These are phyloP conservation scores for Venturia asperata DNA, from an alignment of 2,329 filamentous ascomycete species.

Conservation along the genomic window DNA sequence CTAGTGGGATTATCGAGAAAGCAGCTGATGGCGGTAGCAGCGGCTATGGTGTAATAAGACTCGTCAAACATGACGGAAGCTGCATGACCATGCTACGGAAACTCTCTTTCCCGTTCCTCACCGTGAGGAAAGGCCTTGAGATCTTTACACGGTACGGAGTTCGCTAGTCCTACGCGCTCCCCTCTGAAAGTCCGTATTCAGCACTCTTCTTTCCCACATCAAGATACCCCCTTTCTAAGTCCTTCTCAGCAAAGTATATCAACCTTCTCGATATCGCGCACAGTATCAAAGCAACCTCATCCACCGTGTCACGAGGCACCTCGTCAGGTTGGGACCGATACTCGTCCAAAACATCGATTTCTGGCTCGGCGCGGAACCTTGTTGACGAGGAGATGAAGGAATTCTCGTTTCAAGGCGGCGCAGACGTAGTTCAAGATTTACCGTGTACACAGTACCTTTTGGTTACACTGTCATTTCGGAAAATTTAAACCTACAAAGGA, in stretches of 20 bases:
- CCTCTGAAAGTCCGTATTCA: background rate
- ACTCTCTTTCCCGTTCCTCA: too few species aligned
- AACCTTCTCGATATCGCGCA: slow-evolving; percentile 47
- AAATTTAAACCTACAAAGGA: slow-evolving; percentile 37
- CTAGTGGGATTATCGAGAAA: too few species aligned
- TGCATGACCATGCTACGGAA: too few species aligned
- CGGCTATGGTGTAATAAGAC: too few species aligned
- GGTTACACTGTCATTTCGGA: slow-evolving; percentile 42
- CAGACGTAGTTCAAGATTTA: slow-evolving; percentile 49
- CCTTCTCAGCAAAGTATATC: slow-evolving; percentile 47
- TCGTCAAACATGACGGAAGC: too few species aligned
- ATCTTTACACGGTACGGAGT: too few species aligned
- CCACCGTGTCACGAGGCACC: slow-evolving; percentile 41
- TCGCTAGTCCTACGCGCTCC: too few species aligned
- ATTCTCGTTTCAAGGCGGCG: slow-evolving; percentile 51
- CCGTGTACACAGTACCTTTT: slow-evolving; percentile 37
- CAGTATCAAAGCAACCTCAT: slow-evolving; percentile 48
- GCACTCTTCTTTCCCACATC: slow-evolving; percentile 39
- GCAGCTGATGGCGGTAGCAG: too few species aligned
- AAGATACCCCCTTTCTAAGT: slow-evolving; percentile 39
- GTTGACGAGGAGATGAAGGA: slow-evolving; percentile 43
- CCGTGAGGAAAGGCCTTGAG: too few species aligned
- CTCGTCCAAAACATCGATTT: slow-evolving; percentile 46
- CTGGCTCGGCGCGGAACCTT: slow-evolving; percentile 45
- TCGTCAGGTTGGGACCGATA: slow-evolving; percentile 29